phyloP scores from a whole-genome alignment of 306 rosid genomes.

The Trifolium dubium region DNA sequence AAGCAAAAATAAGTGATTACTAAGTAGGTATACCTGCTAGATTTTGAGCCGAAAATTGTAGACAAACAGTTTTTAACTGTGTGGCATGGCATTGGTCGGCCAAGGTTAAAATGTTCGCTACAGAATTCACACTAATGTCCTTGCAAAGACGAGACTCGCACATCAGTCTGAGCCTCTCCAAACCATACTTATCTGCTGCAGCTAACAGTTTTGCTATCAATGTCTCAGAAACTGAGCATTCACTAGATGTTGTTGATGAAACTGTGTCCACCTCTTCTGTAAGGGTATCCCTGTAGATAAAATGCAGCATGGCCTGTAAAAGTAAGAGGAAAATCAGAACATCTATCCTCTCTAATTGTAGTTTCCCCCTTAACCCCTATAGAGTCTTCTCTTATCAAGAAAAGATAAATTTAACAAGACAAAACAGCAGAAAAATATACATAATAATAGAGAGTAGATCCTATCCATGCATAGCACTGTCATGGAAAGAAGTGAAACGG shows the following conservation, averaged over 20 bases:
- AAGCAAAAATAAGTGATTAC: constrained; percentile 14
- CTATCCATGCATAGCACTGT: constrained; percentile 9
- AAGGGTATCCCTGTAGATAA: constrained; percentile 76
- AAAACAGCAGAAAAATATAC: not conserved
- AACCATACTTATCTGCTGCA: constrained; percentile 76
- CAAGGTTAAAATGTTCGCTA: constrained; percentile 70
- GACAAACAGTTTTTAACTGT: constrained; percentile 76
- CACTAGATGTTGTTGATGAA: constrained; percentile 55
- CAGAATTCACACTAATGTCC: constrained; percentile 75
- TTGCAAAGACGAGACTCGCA: constrained; percentile 88
- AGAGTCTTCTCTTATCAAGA: not conserved
- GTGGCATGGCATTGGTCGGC: constrained; percentile 75
- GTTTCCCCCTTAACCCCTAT: constrained; percentile 4
- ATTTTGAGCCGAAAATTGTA: constrained; percentile 82
- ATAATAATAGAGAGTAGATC: constrained; percentile 21
- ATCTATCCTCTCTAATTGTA: constrained; percentile 1
- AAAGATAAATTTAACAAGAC: not conserved
- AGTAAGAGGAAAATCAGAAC: constrained; percentile 42
- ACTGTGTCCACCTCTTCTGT: constrained; percentile 63
- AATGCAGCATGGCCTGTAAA: constrained; percentile 80
- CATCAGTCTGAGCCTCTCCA: constrained; percentile 78
- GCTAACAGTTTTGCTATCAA: constrained; percentile 75
- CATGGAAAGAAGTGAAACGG: not conserved
- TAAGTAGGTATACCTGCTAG: constrained; percentile 70
- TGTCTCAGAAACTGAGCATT: constrained; percentile 57